Evolutionary conservation across 1,284 basidiomycete genomes (phyloP), one percentile per base, ranked within the genome.

Genomic region (Puccinia sorghi): DNA sequence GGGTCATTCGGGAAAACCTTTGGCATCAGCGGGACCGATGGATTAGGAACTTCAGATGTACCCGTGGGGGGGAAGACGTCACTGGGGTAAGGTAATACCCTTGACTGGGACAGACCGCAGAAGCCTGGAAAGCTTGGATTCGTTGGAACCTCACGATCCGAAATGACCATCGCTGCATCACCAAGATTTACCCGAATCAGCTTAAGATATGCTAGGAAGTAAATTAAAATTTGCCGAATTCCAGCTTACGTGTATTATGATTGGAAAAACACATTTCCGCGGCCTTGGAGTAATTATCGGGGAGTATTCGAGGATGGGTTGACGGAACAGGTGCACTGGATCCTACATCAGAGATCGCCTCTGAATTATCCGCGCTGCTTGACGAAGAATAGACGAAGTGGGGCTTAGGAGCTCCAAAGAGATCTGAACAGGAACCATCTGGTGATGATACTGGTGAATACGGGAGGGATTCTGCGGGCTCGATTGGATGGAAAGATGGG

Each of bases 341-440:
- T 7, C 57, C 57, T 32, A 20, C 32, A 61, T 61, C 57, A 32
- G 57, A 61, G 15, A 39, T 39, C 11, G 57, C 57, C 57, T 61
- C 57, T 61, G 32, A 32, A 39, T 61, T 17, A 61, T 61, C 57
- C 17, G 32, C 25, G 57, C 39, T 61, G 57, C 17, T 20, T 61
- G 57, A 22, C 5, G 56, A 57, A 32, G 57, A 61, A 39, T 39
- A 61, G 32, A 61, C 3, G 32, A 61, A 39, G 11, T 61, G 57
- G 32, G 57, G 27, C 32, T 32, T 12, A 20, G 57, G 17, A 32
- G 32, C 57, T 20, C 57, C 6, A 11, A 39, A 61, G 57, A 61
- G 57, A 39, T 32, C 57, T 39, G 57, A 39, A 39, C 57, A 61
- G 27, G 57, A 61, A 37, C 57, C 57, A 61, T 61, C 39, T 61